Conservation (phyloP, 2,329 filamentous ascomycete species). For the Neonectria punicea region DNA sequence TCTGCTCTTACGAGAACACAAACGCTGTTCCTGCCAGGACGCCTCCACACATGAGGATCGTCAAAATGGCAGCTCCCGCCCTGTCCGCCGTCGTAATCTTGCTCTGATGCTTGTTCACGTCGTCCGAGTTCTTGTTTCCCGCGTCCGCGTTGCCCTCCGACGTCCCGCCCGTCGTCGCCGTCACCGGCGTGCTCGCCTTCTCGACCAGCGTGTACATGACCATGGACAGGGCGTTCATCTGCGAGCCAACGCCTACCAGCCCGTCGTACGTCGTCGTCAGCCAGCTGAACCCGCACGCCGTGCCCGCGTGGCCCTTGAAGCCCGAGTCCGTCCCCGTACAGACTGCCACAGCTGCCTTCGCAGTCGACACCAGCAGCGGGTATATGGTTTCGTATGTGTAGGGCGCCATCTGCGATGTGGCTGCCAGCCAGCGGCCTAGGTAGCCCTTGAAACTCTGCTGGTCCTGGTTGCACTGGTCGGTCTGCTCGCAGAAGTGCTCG, state of each 20-base stretch:
- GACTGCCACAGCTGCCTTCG: slow-evolving; percentile 60
- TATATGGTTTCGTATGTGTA: slow-evolving; percentile 61
- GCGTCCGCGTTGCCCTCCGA: slow-evolving; percentile 62
- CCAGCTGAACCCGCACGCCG: slow-evolving; percentile 77
- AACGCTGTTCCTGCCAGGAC: slow-evolving; percentile 63
- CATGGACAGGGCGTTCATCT: slow-evolving; percentile 74
- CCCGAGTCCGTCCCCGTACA: slow-evolving; percentile 59
- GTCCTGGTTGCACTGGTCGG: slow-evolving; percentile 72
- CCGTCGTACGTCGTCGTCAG: slow-evolving; percentile 67
- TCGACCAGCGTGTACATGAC: slow-evolving; percentile 69
- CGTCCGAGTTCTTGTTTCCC: slow-evolving; percentile 48
- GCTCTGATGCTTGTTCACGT: slow-evolving; percentile 42
- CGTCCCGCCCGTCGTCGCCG: slow-evolving; percentile 67
- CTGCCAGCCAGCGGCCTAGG: slow-evolving; percentile 73
- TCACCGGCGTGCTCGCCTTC: slow-evolving; percentile 57
- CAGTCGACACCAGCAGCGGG: slow-evolving; percentile 62
- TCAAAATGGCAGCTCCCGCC: slow-evolving; percentile 67
- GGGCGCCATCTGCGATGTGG: slow-evolving; percentile 65
- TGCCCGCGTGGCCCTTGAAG: slow-evolving; percentile 64
- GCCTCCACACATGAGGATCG: slow-evolving; percentile 59
- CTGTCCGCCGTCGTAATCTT: slow-evolving; percentile 61
- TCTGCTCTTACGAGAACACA: slow-evolving; percentile 39
- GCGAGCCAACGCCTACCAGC: slow-evolving; percentile 70
- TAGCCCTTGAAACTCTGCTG: slow-evolving; percentile 83
- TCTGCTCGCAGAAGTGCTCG: slow-evolving; percentile 74